A percentile compares a stretch with the other conserved stretches of the same genome.
phyloP scores from a whole-genome alignment of 2,329 filamentous ascomycete species.

The Penicillium olsonii region DNA sequence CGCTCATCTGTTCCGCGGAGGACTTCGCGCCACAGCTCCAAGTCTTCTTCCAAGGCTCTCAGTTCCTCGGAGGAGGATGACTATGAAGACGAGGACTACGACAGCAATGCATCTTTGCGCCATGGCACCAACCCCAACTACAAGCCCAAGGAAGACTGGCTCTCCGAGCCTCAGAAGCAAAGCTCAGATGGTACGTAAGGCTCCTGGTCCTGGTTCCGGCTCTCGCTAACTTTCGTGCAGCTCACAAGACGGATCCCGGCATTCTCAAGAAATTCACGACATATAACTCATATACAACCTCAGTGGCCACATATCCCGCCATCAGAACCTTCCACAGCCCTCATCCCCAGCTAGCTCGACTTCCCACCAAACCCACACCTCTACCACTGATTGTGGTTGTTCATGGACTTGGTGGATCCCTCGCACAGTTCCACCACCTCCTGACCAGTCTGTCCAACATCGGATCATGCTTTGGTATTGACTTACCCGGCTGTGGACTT shows the following conservation, averaged over 20 bases:
- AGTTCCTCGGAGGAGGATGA: conserved; percentile 42
- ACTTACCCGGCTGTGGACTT: conserved; percentile 85
- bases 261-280: conserved; percentile 76
- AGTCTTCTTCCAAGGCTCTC: conserved; percentile 28
- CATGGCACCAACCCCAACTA: conserved; percentile 26
- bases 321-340: conserved; percentile 81
- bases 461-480: conserved; percentile 82
- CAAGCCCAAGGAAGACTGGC: conserved; percentile 22
- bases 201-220: background rate
- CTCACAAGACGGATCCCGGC: conserved; percentile 66
- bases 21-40: conserved; percentile 22
- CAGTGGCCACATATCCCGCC: conserved; percentile 67
- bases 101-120: conserved; percentile 35
- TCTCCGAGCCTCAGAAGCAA: conserved; percentile 29
- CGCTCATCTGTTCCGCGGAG: conserved; percentile 9
- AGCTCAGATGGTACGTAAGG: conserved; percentile 32
- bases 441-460: conserved; percentile 79
- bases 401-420: conserved; percentile 89
- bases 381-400: conserved; percentile 87
- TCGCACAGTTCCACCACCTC: conserved; percentile 82
- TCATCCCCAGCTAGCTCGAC: conserved; percentile 78
- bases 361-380: conserved; percentile 71
- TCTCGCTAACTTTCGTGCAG: conserved; percentile 23
- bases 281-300: conserved; percentile 71
- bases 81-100: conserved; percentile 39